A percentile compares a stretch with the other conserved stretches of the same genome.
Conservation (phyloP, 2,329 filamentous ascomycete genomes). For the Diaporthe sp. region DNA sequence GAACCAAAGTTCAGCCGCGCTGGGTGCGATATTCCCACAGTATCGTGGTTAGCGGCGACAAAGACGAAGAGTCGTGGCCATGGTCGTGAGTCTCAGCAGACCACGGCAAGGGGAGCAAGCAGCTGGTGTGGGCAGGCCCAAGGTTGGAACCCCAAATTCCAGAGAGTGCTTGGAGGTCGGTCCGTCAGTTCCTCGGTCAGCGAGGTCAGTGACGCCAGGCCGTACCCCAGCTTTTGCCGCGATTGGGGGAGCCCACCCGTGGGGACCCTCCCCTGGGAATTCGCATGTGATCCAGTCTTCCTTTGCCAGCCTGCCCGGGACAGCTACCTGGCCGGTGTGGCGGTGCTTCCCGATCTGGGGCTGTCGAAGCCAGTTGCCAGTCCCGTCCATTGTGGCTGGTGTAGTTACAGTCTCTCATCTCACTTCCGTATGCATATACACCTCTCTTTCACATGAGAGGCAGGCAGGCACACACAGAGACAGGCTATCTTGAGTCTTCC, state of each 20-base stretch:
- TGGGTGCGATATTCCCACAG: neutral
- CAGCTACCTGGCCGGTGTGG: neutral
- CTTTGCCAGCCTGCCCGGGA: neutral
- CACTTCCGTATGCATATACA: neutral
- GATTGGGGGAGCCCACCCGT: slow-evolving; percentile 19
- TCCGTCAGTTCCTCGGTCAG: slow-evolving; percentile 28
- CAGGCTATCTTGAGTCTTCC: slow-evolving; percentile 6
- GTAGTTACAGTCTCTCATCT: neutral
- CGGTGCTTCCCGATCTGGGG: neutral
- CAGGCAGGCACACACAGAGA: neutral
- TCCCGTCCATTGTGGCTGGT: slow-evolving; percentile 16
- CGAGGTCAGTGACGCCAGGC: slow-evolving; percentile 21
- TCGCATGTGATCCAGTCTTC: slow-evolving; percentile 10
- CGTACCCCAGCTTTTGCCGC: slow-evolving; percentile 30
- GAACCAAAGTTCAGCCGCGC: neutral
- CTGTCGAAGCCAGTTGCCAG: neutral
- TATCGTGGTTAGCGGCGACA: slow-evolving; percentile 9
- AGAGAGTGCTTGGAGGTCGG: slow-evolving; percentile 13
- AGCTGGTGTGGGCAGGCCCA: slow-evolving; percentile 10
- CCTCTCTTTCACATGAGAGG: slow-evolving; percentile 11
- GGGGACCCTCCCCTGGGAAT: slow-evolving; percentile 15
- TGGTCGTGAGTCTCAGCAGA: slow-evolving; percentile 21
- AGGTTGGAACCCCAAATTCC: slow-evolving; percentile 19
- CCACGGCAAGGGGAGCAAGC: neutral
- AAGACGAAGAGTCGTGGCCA: slow-evolving; percentile 6